A percentile compares a stretch with the other conserved stretches of the same genome.
These are phyloP conservation scores for Chaetomium sp. DNA, from an alignment of 2,329 filamentous ascomycete genomes.

Conservation along the genomic window DNA sequence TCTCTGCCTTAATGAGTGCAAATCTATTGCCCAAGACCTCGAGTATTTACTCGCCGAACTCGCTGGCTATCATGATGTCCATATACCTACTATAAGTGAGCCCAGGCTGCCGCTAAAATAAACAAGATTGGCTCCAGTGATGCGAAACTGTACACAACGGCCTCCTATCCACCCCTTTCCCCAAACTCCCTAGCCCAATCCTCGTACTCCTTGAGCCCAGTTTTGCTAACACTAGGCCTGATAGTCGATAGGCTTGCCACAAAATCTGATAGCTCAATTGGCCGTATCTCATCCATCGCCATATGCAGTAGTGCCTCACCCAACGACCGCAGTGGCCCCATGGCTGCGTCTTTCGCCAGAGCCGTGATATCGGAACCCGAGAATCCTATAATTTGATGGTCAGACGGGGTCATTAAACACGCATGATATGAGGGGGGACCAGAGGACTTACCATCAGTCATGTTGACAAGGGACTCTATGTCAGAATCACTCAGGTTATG, in stretches of 20 bases:
- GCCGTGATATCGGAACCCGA: slow-evolving; percentile 96
- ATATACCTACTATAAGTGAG: too few species aligned
- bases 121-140: not conserved
- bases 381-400: slow-evolving; percentile 57
- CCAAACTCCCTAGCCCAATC: slow-evolving; percentile 93
- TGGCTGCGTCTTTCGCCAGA: slow-evolving; percentile 92
- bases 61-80: too few species aligned
- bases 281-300: slow-evolving; percentile 87
- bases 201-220: slow-evolving; percentile 82
- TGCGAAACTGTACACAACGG: not conserved
- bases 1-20: too few species aligned
- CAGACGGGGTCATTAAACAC: not conserved
- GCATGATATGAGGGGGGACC: not conserved
- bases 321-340: slow-evolving; percentile 86
- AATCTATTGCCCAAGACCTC: too few species aligned
- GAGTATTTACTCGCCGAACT: too few species aligned
- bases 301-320: slow-evolving; percentile 86
- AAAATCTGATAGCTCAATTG: slow-evolving; percentile 80
- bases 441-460: slow-evolving; percentile 68
- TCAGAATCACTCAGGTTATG: slow-evolving; percentile 68
- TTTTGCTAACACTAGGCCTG: slow-evolving; percentile 78
- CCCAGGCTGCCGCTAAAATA: not conserved
- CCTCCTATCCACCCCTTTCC: slow-evolving; percentile 67
- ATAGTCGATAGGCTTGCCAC: slow-evolving; percentile 77
- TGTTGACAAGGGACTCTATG: slow-evolving; percentile 63